Base-by-base conservation (phyloP, 208 protist genomes). In the Crithidia expoeki region DNA sequence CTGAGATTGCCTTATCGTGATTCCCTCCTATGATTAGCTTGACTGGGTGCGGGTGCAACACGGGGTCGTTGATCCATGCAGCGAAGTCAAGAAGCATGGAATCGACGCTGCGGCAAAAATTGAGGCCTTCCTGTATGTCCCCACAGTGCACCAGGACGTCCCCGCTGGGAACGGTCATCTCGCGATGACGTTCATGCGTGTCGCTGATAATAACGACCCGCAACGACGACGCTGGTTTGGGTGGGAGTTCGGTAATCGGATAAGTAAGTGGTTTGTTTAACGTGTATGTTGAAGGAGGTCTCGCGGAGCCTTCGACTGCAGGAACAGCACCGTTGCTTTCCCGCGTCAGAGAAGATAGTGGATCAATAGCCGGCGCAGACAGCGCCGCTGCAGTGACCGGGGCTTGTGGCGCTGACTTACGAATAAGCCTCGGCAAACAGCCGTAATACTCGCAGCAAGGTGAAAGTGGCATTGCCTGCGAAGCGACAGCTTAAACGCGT, bases 1-100 rank as follows among this genome's bases (percentile, higher is more conserved):
- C 46, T 23, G 66, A 61, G 7, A 92, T 57, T 2, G 56, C 47
- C 11, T 56, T 77, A 60, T 96, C 94, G 71, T 96, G 91, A 66
- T 97, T 97, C 19, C 94, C 94, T 0, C 71, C 90, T 34, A 97
- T 93, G 44, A 94, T 47, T 19, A 97, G 61, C 71, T 97, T 97
- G 32, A 92, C 82, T 1, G 74, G 52, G 63, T 96, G 89, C 12
- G 94, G 91, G 34, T 90, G 92, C 9, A 78, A 52, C 32, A 42
- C 46, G 7, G 40, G 42, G 34, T 64, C 72, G 19, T 68, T 79
- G 56, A 97, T 56, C 82, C 86, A 97, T 7, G 33, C 56, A 34
- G 81, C 73, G 63, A 97, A 95, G 64, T 90, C 77, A 12, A 40
- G 34, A 6, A 91, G 32, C 49, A 70, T 68, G 27, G 67, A 33